Percentiles rank a stretch among this genome's conserved stretches.
phyloP scores from a whole-genome alignment of 257 asterid genomes.

The Capsicum pubescens region DNA sequence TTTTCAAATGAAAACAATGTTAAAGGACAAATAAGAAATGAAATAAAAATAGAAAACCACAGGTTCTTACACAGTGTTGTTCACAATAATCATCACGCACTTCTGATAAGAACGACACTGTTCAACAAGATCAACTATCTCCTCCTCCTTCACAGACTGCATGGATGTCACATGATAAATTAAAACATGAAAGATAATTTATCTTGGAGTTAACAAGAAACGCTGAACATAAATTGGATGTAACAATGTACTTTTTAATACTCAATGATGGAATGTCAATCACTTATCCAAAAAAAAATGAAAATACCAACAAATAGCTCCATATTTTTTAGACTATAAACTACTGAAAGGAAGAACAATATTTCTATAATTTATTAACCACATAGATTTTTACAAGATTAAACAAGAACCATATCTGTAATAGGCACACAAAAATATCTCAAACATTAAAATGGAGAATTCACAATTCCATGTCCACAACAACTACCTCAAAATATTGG shows the following conservation, averaged over 20 bases:
- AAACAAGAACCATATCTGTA: not conserved
- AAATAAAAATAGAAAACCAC: constrained; percentile 18
- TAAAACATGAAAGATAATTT: not conserved
- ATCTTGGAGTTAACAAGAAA: not conserved
- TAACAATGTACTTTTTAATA: constrained; percentile 1
- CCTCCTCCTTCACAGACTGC: constrained; percentile 86
- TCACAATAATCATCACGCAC: constrained; percentile 91
- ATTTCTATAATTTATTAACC: not conserved
- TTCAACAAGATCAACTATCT: constrained; percentile 89
- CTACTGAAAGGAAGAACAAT: not conserved
- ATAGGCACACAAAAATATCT: not conserved
- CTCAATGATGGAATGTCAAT: not conserved
- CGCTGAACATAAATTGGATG: not conserved
- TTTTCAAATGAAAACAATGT: constrained; percentile 3
- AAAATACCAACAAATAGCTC: not conserved
- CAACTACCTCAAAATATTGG: constrained; percentile 14
- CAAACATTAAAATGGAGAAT: not conserved
- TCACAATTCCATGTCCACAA: constrained; percentile 2
- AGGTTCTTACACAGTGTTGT: constrained; percentile 71
- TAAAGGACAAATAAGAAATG: constrained; percentile 20
- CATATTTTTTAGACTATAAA: not conserved
- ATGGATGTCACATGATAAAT: not conserved
- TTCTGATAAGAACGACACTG: constrained; percentile 90
- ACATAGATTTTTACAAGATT: not conserved
- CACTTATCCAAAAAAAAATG: not conserved